Evolutionary conservation across 2,329 filamentous ascomycete genomes (phyloP), one percentile per base, ranked within the genome.

Genomic region (Hymenoscyphus linearis): DNA sequence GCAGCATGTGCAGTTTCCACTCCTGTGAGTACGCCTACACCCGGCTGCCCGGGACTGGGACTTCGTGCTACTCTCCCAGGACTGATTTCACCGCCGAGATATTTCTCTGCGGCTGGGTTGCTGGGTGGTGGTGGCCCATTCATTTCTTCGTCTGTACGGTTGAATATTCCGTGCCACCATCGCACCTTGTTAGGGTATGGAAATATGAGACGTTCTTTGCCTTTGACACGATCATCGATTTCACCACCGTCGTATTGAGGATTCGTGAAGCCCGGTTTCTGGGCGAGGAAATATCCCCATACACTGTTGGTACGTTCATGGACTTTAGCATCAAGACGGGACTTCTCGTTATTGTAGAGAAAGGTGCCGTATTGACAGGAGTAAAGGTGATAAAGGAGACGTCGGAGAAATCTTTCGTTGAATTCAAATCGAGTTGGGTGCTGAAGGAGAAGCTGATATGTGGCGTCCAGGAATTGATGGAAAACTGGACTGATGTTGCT

Each of bases 281-380:
- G 85, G 52, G 89, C 86, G 7, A 98, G 78, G 74, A 99, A 98
- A 73, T 98, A 97, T 67, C 95, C 89, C 95, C 95, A 99, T 1
- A 97, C 95, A 25, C 91, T 96, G 3, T 89, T 82, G 3, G 92
- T 96, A 59, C 85, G 82, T 68, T 92, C 86, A 44, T 80, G 78
- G 0, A 90, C 86, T 31, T 80, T 81, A 25, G 85, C 82, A 52
- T 95, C 89, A 16, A 85, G 78, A 3, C 95, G 87, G 70, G 96
- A 90, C 71, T 92, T 95, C 74, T 99, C 95, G 60, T 86, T 96
- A 76, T 99, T 97, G 76, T 90, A 96, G 4, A 99, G 80, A 73
- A 99, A 99, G 0, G 93, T 97, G 53, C 95, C 95, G 66, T 97
- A 99, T 73, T 99, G 95, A 67, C 93, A 96, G 0, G 93, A 93